Conservation (phyloP, 2,329 filamentous ascomycete species). For the Aspergillus aculeatus region DNA sequence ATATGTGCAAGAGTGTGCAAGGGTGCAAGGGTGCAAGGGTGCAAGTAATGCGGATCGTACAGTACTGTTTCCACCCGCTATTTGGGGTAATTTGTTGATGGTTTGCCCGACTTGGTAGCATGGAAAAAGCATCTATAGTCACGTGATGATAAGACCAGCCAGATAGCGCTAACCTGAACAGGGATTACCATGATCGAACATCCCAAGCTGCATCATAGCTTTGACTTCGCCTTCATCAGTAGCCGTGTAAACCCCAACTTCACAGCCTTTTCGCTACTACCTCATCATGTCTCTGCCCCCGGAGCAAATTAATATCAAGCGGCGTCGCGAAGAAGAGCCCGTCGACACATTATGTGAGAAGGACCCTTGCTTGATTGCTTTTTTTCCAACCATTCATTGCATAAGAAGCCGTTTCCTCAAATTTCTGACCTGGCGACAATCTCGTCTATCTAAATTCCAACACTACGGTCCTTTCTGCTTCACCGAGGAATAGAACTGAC, state of each 20-base stretch:
- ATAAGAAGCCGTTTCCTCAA: neutral
- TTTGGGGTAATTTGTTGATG: neutral
- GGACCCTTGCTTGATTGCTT: neutral
- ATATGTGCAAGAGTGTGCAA: neutral
- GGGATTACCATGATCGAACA: neutral
- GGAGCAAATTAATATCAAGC: constrained; percentile 55
- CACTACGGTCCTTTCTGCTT: neutral
- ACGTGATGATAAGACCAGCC: constrained; percentile 6
- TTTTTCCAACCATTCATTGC: neutral
- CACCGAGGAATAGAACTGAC: constrained; percentile 9
- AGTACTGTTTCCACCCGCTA: neutral
- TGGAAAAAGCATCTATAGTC: neutral
- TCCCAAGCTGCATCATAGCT: constrained; percentile 3
- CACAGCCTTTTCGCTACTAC: neutral
- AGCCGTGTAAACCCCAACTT: neutral
- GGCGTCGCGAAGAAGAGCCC: constrained; percentile 56
- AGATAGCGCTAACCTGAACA: constrained; percentile 3
- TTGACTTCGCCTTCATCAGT: neutral
- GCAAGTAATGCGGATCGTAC: neutral
- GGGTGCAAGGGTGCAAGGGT: no score
- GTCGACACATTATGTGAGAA: constrained; percentile 54
- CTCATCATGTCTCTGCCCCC: constrained; percentile 46
- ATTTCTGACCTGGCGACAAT: neutral
- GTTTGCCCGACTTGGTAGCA: neutral
- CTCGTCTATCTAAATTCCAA: neutral